These are phyloP conservation scores for Oryza rufipogon DNA, from an alignment of 176 grass and related monocot genomes.

Conservation along the genomic window DNA sequence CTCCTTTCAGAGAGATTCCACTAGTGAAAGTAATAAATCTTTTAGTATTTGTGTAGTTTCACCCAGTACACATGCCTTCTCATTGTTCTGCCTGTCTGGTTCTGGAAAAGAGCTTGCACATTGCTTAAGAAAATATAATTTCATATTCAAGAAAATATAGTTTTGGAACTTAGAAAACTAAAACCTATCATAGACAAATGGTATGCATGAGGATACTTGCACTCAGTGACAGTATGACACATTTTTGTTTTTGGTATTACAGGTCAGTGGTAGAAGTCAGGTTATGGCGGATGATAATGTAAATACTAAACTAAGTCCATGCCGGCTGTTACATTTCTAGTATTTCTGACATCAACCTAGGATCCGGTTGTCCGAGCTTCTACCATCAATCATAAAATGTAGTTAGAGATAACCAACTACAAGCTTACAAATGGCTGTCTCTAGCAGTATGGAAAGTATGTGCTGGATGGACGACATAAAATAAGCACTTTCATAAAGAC, in stretches of 20 bases:
- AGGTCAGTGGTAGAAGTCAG: background rate
- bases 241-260: background rate
- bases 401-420: background rate
- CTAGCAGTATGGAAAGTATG: background rate
- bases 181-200: slow-evolving; percentile 7
- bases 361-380: background rate
- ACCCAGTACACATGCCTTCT: slow-evolving; percentile 72
- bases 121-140: slow-evolving; percentile 34
- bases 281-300: background rate
- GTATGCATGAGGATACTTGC: background rate
- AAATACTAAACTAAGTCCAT: background rate
- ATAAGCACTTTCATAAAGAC: background rate
- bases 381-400: background rate
- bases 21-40: slow-evolving; percentile 69
- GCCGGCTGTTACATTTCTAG: background rate
- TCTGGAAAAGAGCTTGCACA: slow-evolving; percentile 48
- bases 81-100: slow-evolving; percentile 72
- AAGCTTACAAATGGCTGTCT: background rate
- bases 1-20: slow-evolving; percentile 83
- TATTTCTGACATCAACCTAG: background rate
- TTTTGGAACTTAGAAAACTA: background rate
- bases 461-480: background rate
- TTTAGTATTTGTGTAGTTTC: slow-evolving; percentile 69
- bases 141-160: background rate
- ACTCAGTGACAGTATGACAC: background rate